These are phyloP conservation scores for Sisymbrium irio DNA, from an alignment of 345 rosid species.

Conservation along the genomic window DNA sequence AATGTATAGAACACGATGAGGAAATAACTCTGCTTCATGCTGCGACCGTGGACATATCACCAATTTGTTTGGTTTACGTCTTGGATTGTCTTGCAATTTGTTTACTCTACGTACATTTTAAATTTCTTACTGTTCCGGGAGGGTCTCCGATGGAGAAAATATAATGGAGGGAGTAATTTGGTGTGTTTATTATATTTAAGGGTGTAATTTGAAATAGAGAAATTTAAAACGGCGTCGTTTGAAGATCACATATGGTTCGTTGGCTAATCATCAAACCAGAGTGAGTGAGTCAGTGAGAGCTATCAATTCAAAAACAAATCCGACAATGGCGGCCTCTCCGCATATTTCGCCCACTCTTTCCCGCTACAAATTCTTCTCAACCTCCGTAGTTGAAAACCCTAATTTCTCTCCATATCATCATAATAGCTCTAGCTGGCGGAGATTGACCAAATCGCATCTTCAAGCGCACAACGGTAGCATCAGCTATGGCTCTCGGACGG, in stretches of 20 bases:
- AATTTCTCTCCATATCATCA: constrained; percentile 18
- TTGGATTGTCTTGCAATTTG: not conserved
- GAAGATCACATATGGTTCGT: constrained; percentile 21
- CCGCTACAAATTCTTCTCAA: constrained; percentile 29
- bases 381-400: not conserved
- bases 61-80: not conserved
- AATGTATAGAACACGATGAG: constrained; percentile 29
- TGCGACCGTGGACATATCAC: not conserved
- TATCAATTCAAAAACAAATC: constrained; percentile 33
- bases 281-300: not conserved
- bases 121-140: not conserved
- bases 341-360: constrained; percentile 37
- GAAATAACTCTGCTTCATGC: not conserved
- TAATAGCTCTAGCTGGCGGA: not conserved
- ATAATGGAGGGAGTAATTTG: not conserved
- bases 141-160: not conserved
- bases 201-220: not conserved
- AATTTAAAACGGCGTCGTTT: constrained; percentile 15
- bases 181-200: not conserved
- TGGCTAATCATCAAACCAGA: constrained; percentile 6
- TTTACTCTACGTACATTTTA: not conserved
- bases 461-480: constrained; percentile 24
- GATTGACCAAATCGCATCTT: constrained; percentile 30
- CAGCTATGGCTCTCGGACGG: constrained; percentile 16
- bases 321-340: constrained; percentile 55